Evolutionary conservation across 345 rosid genomes (phyloP).

Genomic region (Euclidium syriacum): DNA sequence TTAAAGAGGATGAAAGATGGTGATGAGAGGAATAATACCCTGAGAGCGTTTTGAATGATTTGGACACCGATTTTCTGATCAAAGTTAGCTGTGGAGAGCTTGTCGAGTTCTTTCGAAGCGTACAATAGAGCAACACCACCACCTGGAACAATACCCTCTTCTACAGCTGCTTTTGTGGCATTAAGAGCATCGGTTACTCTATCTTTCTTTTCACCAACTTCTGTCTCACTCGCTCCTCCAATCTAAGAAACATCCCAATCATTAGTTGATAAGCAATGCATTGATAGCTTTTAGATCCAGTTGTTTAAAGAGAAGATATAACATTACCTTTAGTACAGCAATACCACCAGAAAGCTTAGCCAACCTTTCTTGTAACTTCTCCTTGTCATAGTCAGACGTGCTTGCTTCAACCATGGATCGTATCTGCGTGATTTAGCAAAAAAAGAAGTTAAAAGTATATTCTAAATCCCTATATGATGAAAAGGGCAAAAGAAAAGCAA

Average conservation of each 20-base stretch:
- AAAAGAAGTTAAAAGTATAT: too few relatives aligned
- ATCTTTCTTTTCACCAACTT: constrained; percentile 89
- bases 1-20: background rate
- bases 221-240: constrained; percentile 98
- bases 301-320: background rate
- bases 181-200: constrained; percentile 95
- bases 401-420: constrained; percentile 65
- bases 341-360: constrained; percentile 97
- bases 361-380: constrained; percentile 87
- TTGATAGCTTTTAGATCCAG: background rate
- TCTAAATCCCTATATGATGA: background rate
- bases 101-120: constrained; percentile 85
- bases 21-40: constrained; percentile 43
- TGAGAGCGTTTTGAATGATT: constrained; percentile 90
- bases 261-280: background rate
- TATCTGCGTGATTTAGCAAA: constrained; percentile 49
- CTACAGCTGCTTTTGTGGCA: constrained; percentile 98
- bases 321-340: constrained; percentile 89
- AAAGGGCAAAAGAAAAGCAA: background rate
- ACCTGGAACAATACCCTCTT: constrained; percentile 98
- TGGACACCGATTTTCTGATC: constrained; percentile 95
- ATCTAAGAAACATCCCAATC: constrained; percentile 42
- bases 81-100: constrained; percentile 77
- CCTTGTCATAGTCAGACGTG: constrained; percentile 94
- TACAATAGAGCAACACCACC: constrained; percentile 96